Base-by-base conservation (phyloP, 2,329 filamentous ascomycete genomes). In the Pestalotiopsis sp. region DNA sequence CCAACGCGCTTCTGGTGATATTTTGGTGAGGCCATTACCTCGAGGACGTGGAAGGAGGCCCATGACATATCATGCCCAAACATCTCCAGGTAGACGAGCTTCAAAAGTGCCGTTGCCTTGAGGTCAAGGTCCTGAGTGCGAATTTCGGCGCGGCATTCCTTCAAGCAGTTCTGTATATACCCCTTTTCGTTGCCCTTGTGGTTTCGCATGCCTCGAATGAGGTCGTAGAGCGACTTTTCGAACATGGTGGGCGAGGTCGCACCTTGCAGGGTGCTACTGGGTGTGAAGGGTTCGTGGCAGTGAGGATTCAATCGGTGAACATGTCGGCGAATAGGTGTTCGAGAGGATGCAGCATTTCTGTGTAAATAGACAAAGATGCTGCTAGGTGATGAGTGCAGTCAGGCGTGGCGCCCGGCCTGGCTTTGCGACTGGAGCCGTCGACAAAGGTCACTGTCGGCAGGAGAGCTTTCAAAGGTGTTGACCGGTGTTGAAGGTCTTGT, bases 21-120 rank as follows among this genome's bases (percentile, higher is more conserved):
- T 79, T 98, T 98, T 62, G 92, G 87, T 52, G 94, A 97, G 49
- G 95, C 97, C 96, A 99, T 99, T 82, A 99, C 96, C 83, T 99
- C 96, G 62, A 99, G 91, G 66, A 98, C 95, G 80, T 99, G 93
- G 83, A 99, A 99, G 13, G 95, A 95, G 4, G 96, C 96, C 96
- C 96, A 99, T 3, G 95, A 98, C 96, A 99, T 99, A 82, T 98
- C 96, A 79, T 98, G 93, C 14, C 96, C 96, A 74, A 98, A 95
- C 96, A 99, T 99, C 80, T 99, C 96, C 73, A 99, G 89, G 80
- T 99, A 99, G 66, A 98, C 92, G 75, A 99, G 88, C 85, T 99
- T 99, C 77, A 99, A 85, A 67, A 99, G 87, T 60, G 96, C 96
- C 41, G 94, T 98, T 23, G 96, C 95, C 86, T 99, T 99, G 82